Evolutionary conservation across 441 rosid species (phyloP).

Genomic region (Daphne laureola): DNA sequence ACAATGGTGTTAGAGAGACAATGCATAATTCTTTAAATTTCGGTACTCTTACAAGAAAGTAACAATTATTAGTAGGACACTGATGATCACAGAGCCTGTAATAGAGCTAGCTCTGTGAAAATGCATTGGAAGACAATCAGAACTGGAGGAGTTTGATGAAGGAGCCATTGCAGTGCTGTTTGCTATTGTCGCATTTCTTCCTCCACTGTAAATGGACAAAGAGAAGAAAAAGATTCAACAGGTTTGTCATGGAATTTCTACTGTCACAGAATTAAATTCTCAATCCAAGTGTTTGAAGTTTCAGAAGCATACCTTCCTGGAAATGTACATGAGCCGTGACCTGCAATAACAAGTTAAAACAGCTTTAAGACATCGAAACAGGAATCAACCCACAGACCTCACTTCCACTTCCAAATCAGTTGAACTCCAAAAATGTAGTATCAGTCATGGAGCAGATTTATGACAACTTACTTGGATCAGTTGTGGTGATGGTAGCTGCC

Average conservation of each 20-base stretch:
- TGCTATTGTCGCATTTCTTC: conserved; percentile 59
- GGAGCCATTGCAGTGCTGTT: conserved; percentile 69
- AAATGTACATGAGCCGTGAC: conserved; percentile 69
- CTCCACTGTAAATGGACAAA: conserved; percentile 35
- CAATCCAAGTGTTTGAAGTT: conserved; percentile 6
- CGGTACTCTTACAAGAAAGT: conserved; percentile 40
- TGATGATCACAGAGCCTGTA: conserved; percentile 40
- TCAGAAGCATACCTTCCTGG: conserved; percentile 77
- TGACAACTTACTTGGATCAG: conserved; percentile 71
- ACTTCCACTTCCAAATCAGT: not conserved
- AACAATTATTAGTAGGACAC: conserved; percentile 27
- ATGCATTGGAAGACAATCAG: conserved; percentile 34
- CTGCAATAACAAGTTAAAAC: conserved; percentile 34
- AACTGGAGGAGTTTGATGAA: conserved; percentile 62
- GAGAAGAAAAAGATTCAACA: conserved; percentile 12
- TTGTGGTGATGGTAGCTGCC: conserved; percentile 72
- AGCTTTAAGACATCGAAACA: not conserved
- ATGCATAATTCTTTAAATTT: conserved; percentile 9
- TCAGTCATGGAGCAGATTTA: not conserved
- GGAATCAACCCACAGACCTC: not conserved
- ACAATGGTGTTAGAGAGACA: conserved; percentile 2
- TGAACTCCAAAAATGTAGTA: not conserved
- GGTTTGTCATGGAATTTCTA: conserved; percentile 2
- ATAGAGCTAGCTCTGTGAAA: conserved; percentile 23
- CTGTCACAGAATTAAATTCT: too few species aligned